Evolutionary conservation across 495 filamentous ascomycete genomes (phyloP), one percentile per base, ranked within the genome.

Genomic region (Friedmanniomyces endolithicus): DNA sequence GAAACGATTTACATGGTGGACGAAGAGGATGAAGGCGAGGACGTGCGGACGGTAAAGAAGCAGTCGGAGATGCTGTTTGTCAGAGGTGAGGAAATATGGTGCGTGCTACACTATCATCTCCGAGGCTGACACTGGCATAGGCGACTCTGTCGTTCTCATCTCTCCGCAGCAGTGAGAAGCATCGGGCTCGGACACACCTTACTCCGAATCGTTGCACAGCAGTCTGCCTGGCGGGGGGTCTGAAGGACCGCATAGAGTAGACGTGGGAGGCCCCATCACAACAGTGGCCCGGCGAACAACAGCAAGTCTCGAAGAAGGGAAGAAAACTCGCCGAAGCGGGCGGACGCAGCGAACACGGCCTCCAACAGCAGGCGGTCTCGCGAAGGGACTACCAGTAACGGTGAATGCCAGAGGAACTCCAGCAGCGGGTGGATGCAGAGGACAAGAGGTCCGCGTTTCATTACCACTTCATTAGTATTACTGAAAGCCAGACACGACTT

Each of bases 61-160:
- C 90, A 95, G 64, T 90, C 88, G 40, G 94, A 97, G 66, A 99
- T 97, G 92, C 72, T 99, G n/a, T 99, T 99, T 65, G 92, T 98
- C 24, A 75, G 92, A 85, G 92, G 90, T 94, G 68, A 51, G 47
- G 29, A 3, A 17, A 33, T 2, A 50, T 9, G 9, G 27, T 9
- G 27, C 27, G 27, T 31, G 27, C 9, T 31, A 31, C 9, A 31
- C n/a, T n/a, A n/a, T n/a, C n/a, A 31, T 31, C 9, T 31, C 27
- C 27, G 78, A 25, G 22, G 24, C 19, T 33, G 29, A 14, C 8
- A 6, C 2, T 23, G 23, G 16, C 8, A 16, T 25, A 95, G 90
- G 90, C 57, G 90, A 98, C 67, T 95, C 88, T 35, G 90, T 98
- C 23, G 92, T 98, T 53, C 78, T 98, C 62, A 95, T 98, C 61